phyloP scores from a whole-genome alignment of 2,329 filamentous ascomycete species.

The Aspergillus sp. region DNA sequence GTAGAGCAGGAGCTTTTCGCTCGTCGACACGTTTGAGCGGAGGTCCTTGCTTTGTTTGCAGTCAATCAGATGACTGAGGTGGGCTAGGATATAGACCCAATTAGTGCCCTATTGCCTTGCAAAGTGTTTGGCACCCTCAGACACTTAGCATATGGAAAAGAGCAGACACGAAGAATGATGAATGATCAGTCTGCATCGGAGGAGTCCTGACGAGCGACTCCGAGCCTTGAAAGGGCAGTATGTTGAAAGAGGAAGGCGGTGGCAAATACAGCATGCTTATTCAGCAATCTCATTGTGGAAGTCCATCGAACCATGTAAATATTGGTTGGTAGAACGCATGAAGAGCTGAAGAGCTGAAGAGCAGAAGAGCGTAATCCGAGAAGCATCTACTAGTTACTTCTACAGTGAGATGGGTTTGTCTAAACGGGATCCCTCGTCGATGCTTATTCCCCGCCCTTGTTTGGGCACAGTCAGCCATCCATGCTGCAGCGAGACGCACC shows the following conservation, averaged over 20 bases:
- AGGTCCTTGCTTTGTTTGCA: background rate
- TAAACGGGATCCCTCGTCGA: background rate
- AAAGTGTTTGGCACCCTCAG: background rate
- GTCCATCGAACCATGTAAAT: background rate
- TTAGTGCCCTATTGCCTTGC: background rate
- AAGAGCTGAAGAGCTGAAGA: background rate
- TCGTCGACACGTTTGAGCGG: background rate
- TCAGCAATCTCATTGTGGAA: constrained; percentile 3
- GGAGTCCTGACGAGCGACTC: background rate
- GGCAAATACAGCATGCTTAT: constrained; percentile 2
- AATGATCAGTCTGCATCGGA: background rate
- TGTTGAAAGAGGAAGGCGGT: constrained; percentile 19
- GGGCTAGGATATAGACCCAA: background rate
- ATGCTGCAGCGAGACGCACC: background rate
- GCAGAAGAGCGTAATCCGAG: background rate
- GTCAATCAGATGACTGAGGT: background rate
- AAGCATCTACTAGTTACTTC: background rate
- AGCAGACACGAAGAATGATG: background rate
- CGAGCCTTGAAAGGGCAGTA: background rate
- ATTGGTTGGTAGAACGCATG: background rate
- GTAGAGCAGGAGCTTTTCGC: background rate
- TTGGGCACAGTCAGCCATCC: constrained; percentile 6
- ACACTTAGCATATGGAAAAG: background rate
- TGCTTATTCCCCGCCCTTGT: background rate
- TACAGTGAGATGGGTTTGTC: no score